Evolutionary conservation across 169 alveolate species (phyloP), one percentile per base, ranked within the genome.

Genomic region (Plasmodium cynomolgi): DNA sequence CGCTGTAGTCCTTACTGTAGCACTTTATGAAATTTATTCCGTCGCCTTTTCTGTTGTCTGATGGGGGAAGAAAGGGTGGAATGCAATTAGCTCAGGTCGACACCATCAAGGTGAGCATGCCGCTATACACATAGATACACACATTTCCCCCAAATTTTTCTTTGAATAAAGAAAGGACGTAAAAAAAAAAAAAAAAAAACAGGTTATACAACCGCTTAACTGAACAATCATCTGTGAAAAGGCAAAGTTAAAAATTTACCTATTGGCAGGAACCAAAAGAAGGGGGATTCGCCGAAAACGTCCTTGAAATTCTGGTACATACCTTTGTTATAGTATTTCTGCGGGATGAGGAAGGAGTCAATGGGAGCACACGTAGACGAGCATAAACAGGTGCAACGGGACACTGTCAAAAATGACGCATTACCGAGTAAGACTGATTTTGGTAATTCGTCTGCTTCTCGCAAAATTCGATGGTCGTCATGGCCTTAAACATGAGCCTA

Each of bases 381-480:
- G 84, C 72, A 80, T n/a, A 62, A 80, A 44, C 50, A 47, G 29
- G 33, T 13, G 31, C 31, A 81, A 34, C 1, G 4, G 23, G 20
- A 44, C 37, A 47, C 7, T 50, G 31, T 7, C 47, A 29, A 84
- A 68, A 84, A 84, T 62, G 47, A 84, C 15, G n/a, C 39, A 31
- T 74, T 85, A 85, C 93, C 31, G 93, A 77, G 41, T 88, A 88
- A 3, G 93, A 56, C 72, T 88, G 93, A 47, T 88, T 88, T 20
- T 47, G 93, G 85, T 82, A 91, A 82, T 82, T 90, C 50, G 96
- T 86, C 77, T 95, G 96, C 94, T 97, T 97, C 93, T 97, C 99
- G 88, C 98, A 96, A 90, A 97, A 96, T 81, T 97, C 99, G 33
- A 97, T 96, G n/a, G 99, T 97, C 15, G 99, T 97, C 95, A 95